Base-by-base conservation (phyloP, 2,329 filamentous ascomycete genomes). In the Exophiala spinifera region DNA sequence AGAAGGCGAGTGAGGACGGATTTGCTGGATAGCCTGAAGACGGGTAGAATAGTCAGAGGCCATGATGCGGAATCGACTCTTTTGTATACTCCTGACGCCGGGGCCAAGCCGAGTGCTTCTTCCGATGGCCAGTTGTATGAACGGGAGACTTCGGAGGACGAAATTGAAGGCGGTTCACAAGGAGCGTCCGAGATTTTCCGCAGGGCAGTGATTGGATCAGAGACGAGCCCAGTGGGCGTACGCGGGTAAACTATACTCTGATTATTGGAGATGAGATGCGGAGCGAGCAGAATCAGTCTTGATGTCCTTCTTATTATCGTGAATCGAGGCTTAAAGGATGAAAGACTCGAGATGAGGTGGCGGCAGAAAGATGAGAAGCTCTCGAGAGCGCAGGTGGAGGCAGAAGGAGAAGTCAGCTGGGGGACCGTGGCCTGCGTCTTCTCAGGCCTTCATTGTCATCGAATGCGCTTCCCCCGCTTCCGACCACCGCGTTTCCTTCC, bases 1-100 rank as follows among this genome's bases (percentile, higher is more conserved):
- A 53, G 55, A 60, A 43, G 60, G 60, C 37, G 62, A 61, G 23
- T 51, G 54, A 57, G 60, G 62, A n/a, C 62, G 61, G 43, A 55
- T 53, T 49, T 57, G 55, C 21, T 60, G 51, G 40, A 53, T 49
- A 46, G 57, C 48, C 55, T 57, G 47, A 55, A 60, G 57, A 51
- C 57, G 57, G 43, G 57, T 31, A 60, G 57, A 57, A 51, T 60
- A 57, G 28, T 57, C 55, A 48, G 57, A 57, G 57, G 57, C 46
- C 57, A 60, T 60, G 45, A 40, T 46, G 47, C 52, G 49, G 39
- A 36, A 44, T 36, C 17, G 42, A 23, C 34, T 17, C 49, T 49
- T 60, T 60, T 60, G 55, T 60, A 57, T 53, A 48, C 53, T 55
- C 46, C 48, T 55, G 48, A 48, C 40, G 42, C 50, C 44, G 52